A percentile compares a stretch with the other conserved stretches of the same genome.
Evolutionary conservation across 2,329 filamentous ascomycete genomes (phyloP).

Genomic region (Cladosporium austrohemisphaericum): DNA sequence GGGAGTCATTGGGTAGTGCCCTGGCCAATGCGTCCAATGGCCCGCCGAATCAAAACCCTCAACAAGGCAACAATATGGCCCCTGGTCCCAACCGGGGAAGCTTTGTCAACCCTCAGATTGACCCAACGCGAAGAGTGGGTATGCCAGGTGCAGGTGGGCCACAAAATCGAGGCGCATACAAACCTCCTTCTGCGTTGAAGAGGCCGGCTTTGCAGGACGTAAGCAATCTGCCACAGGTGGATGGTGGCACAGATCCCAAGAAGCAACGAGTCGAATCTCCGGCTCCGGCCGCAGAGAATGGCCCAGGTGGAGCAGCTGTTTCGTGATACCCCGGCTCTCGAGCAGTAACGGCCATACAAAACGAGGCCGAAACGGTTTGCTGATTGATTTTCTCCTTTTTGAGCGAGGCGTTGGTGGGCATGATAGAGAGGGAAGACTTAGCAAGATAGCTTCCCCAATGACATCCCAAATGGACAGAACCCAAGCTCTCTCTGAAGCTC

Average conservation of each 20-base stretch:
- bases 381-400: neutral
- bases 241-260: constrained; percentile 38
- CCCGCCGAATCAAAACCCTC: constrained; percentile 11
- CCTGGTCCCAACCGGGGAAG: constrained; percentile 34
- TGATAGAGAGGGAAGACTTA: neutral
- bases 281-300: constrained; percentile 9
- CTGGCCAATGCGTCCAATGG: constrained; percentile 12
- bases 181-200: constrained; percentile 40
- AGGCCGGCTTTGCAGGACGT: constrained; percentile 42
- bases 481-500: neutral
- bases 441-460: constrained; percentile 2
- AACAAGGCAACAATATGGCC: constrained; percentile 19
- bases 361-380: neutral
- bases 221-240: constrained; percentile 41
- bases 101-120: constrained; percentile 48
- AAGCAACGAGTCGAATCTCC: constrained; percentile 36
- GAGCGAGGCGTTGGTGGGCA: constrained; percentile 11
- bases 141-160: constrained; percentile 40
- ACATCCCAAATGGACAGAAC: neutral
- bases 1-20: constrained; percentile 24
- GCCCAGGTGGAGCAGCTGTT: neutral
- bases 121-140: constrained; percentile 46
- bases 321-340: constrained; percentile 11
- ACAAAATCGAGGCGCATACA: constrained; percentile 44
- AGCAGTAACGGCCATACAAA: neutral